Evolutionary conservation across 2,329 filamentous ascomycete genomes (phyloP).

Genomic region (Paradendryphiella salina): DNA sequence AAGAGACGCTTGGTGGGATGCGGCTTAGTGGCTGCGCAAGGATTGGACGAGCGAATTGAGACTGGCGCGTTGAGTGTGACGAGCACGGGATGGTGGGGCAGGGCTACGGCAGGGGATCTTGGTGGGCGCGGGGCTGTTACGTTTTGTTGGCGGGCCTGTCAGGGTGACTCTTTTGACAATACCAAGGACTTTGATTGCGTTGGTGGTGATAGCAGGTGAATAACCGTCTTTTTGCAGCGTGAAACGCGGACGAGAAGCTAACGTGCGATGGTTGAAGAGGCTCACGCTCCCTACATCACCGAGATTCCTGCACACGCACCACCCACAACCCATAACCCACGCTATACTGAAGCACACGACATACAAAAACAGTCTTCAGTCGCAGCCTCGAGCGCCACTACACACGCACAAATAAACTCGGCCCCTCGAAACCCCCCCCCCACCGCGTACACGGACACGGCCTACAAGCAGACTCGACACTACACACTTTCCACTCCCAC

Average conservation of each 20-base stretch:
- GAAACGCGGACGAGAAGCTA: conserved; percentile 2
- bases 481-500: conserved; percentile 1
- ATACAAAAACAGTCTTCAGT: not conserved
- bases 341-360: conserved; percentile 9
- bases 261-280: conserved; percentile 14
- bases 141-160: conserved; percentile 12
- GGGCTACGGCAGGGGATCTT: conserved; percentile 22
- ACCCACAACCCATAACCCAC: conserved; percentile 1
- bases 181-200: not conserved
- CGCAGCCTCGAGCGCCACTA: too few relatives aligned
- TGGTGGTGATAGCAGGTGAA: conserved; percentile 3
- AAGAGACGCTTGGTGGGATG: conserved; percentile 21
- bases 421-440: not conserved
- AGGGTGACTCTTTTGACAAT: conserved; percentile 18
- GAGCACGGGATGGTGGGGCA: conserved; percentile 23
- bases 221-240: not conserved
- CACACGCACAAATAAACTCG: not conserved
- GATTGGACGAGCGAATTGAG: conserved; percentile 20
- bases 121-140: conserved; percentile 14
- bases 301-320: conserved; percentile 8
- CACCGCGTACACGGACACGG: conserved; percentile 2
- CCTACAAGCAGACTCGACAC: conserved; percentile 5
- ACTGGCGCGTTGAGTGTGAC: conserved; percentile 20
- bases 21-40: conserved; percentile 1
- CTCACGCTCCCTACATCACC: conserved; percentile 10